A percentile compares a stretch with the other conserved stretches of the same genome.
Evolutionary conservation across 2,329 filamentous ascomycete genomes (phyloP).

Genomic region (Phyllosticta citriasiana): DNA sequence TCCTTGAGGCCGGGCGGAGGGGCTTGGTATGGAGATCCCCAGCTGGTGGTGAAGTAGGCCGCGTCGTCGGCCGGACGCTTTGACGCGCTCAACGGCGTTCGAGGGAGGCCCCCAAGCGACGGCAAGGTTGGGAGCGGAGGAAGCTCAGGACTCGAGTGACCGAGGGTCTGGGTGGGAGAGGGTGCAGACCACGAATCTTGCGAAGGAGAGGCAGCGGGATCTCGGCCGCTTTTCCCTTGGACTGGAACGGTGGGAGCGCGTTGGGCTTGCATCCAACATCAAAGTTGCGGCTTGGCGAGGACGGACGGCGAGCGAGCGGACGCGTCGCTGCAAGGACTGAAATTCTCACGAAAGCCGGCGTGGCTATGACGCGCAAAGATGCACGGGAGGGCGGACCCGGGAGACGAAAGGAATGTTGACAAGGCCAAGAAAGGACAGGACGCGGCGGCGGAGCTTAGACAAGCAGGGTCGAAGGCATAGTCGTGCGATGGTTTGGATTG

Average conservation of each 20-base stretch:
- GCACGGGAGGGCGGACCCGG: neutral
- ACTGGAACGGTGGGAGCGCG: conserved; percentile 18
- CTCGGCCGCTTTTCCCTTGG: conserved; percentile 6
- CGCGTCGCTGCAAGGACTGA: conserved; percentile 7
- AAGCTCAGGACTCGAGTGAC: conserved; percentile 32
- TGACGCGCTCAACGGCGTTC: conserved; percentile 25
- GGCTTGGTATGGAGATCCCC: conserved; percentile 81
- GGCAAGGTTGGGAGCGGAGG: conserved; percentile 27
- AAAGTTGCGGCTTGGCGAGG: conserved; percentile 1
- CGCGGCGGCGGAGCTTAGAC: neutral
- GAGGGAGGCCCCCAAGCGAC: conserved; percentile 21
- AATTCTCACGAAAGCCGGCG: neutral
- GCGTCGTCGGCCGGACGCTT: conserved; percentile 36
- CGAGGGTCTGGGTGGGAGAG: conserved; percentile 31
- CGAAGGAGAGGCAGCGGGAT: conserved; percentile 23
- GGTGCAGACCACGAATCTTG: conserved; percentile 28
- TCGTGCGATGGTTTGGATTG: neutral
- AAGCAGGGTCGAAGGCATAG: neutral
- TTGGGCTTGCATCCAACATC: conserved; percentile 31
- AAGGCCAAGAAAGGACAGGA: conserved; percentile 7
- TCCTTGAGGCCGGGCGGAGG: conserved; percentile 39
- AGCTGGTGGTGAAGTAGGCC: conserved; percentile 64
- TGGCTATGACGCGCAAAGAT: neutral
- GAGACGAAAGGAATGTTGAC: conserved; percentile 3
- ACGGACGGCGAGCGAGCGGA: neutral